Evolutionary conservation across 768 basidiomycete genomes (phyloP).

Genomic region (Thelephora ganbajun): DNA sequence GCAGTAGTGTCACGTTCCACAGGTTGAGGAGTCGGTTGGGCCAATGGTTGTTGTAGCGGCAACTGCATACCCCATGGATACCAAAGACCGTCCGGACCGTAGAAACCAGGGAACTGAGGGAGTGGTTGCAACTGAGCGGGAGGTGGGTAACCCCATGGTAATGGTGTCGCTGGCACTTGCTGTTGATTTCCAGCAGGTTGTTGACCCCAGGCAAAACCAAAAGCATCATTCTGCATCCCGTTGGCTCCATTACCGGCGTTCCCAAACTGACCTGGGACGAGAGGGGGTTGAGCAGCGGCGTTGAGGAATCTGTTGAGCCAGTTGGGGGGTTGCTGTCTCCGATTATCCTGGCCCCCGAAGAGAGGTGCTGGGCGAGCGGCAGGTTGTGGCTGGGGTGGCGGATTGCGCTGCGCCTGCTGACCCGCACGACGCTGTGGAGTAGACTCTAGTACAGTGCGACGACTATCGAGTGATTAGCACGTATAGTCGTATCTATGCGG

Average conservation of each 20-base stretch:
- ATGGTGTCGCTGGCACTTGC: conserved; percentile 9
- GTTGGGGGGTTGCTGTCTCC: conserved; percentile 19
- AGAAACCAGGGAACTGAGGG: conserved; percentile 48
- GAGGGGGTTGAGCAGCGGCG: conserved; percentile 30
- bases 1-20: conserved; percentile 8
- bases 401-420: conserved; percentile 5
- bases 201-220: conserved; percentile 1
- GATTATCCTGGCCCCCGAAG: conserved; percentile 14
- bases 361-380: conserved; percentile 15
- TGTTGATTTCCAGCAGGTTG: conserved; percentile 12
- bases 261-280: conserved; percentile 18
- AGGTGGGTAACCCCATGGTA: conserved; percentile 6
- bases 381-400: conserved; percentile 12
- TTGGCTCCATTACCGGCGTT: conserved; percentile 8
- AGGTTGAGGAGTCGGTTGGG: conserved; percentile 3
- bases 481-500: not conserved
- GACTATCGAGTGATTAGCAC: conserved; percentile 26
- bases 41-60: conserved; percentile 9
- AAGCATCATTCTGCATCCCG: not conserved
- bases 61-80: conserved; percentile 42
- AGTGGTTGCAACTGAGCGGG: conserved; percentile 23
- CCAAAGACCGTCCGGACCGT: conserved; percentile 52
- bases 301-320: conserved; percentile 46
- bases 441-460: conserved; percentile 61
- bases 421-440: conserved; percentile 11